Conservation (phyloP, 192 early-diverging fungal species). For the Phlyctochytrium planicorne region DNA sequence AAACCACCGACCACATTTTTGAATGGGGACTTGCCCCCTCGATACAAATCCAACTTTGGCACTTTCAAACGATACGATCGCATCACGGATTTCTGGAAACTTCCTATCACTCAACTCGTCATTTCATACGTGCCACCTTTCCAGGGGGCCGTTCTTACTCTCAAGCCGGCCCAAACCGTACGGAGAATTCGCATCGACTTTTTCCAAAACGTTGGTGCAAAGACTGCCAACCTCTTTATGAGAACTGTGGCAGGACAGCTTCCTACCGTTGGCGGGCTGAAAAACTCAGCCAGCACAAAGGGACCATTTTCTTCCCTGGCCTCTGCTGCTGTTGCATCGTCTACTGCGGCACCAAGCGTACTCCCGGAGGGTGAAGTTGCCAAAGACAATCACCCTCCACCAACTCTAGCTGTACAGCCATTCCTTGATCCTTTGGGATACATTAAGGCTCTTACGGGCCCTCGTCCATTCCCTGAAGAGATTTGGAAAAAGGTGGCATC, state of each 20-base stretch:
- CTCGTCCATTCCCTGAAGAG: slow-evolving; percentile 10
- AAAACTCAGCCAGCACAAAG: background rate
- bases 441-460: slow-evolving; percentile 20
- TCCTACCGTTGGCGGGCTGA: background rate
- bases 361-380: background rate
- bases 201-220: background rate
- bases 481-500: background rate
- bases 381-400: no score
- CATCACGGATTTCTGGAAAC: slow-evolving; percentile 28
- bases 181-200: slow-evolving; percentile 26
- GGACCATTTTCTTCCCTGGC: background rate
- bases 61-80: slow-evolving; percentile 22
- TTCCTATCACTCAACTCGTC: slow-evolving; percentile 6
- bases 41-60: slow-evolving; percentile 28
- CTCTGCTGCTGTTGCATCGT: background rate
- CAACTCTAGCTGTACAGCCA: no score
- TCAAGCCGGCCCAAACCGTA: slow-evolving; percentile 8
- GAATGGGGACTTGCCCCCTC: slow-evolving; percentile 31
- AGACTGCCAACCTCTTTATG: background rate
- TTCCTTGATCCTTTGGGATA: slow-evolving; percentile 5
- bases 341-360: background rate
- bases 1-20: background rate
- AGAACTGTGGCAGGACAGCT: background rate
- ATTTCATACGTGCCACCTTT: slow-evolving; percentile 27
- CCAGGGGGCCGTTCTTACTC: slow-evolving; percentile 24